Evolutionary conservation across 2,329 filamentous ascomycete genomes (phyloP).

Genomic region (Paecilomyces sp.): DNA sequence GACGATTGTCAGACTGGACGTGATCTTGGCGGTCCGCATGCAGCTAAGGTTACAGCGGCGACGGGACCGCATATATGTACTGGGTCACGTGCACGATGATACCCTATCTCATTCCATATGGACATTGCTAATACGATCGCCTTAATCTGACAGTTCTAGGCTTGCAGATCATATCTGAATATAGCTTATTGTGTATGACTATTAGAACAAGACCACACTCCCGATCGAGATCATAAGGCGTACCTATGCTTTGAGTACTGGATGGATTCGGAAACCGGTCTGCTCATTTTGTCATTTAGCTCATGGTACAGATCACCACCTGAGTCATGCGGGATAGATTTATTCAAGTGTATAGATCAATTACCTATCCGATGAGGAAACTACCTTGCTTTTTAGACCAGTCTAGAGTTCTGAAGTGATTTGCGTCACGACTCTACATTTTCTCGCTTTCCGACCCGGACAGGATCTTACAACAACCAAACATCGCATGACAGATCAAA

Average conservation of each 20-base stretch:
- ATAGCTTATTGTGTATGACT: background rate
- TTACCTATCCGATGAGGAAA: background rate
- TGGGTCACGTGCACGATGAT: background rate
- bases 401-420: background rate
- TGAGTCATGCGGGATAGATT: background rate
- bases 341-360: no score
- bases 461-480: background rate
- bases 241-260: background rate
- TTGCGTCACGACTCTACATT: background rate
- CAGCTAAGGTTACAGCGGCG: background rate
- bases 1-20: background rate
- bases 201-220: background rate
- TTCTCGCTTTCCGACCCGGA: background rate
- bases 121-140: background rate
- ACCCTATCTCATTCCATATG: background rate
- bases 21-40: background rate
- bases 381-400: background rate
- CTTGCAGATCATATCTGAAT: background rate
- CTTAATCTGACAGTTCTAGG: background rate
- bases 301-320: background rate
- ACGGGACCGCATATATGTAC: background rate
- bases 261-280: background rate
- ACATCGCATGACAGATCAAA: background rate
- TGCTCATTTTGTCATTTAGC: background rate
- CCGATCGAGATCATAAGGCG: background rate